Evolutionary conservation across 1,284 basidiomycete genomes (phyloP).

Genomic region (Leccinum fallax): DNA sequence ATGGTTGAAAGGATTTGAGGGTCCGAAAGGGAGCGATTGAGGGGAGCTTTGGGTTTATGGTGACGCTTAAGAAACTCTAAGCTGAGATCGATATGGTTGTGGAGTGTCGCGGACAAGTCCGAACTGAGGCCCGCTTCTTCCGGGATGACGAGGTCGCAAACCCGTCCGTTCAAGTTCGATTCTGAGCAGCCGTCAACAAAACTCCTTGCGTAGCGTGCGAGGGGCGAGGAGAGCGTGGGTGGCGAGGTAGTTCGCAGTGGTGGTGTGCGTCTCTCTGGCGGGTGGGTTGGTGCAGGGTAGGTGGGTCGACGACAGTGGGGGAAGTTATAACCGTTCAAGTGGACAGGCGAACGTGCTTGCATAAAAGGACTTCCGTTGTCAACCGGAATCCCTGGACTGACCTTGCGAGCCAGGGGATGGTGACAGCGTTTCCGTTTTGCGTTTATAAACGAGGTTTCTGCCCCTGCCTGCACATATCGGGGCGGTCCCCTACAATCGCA

Average conservation of each 20-base stretch:
- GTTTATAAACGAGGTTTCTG: slow-evolving; percentile 36
- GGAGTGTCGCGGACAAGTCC: slow-evolving; percentile 37
- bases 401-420: slow-evolving; percentile 15
- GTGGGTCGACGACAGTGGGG: slow-evolving; percentile 11
- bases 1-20: slow-evolving; percentile 65
- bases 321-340: slow-evolving; percentile 21
- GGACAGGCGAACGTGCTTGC: slow-evolving; percentile 37
- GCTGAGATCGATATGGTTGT: slow-evolving; percentile 38
- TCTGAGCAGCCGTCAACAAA: slow-evolving; percentile 6
- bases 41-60: slow-evolving; percentile 53
- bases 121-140: slow-evolving; percentile 31
- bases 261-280: slow-evolving; percentile 4
- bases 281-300: slow-evolving; percentile 11
- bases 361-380: slow-evolving; percentile 20
- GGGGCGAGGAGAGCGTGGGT: slow-evolving; percentile 22
- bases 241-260: slow-evolving; percentile 7
- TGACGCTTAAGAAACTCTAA: slow-evolving; percentile 52
- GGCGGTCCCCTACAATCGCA: slow-evolving; percentile 12
- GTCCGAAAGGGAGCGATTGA: slow-evolving; percentile 49
- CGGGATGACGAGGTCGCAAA: slow-evolving; percentile 36
- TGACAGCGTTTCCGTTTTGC: slow-evolving; percentile 23
- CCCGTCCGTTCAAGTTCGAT: slow-evolving; percentile 13
- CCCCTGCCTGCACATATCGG: slow-evolving; percentile 34
- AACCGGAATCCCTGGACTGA: slow-evolving; percentile 12
- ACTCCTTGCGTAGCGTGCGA: slow-evolving; percentile 18